Evolutionary conservation across 345 rosid genomes (phyloP).

Genomic region (Heritiera littoralis): DNA sequence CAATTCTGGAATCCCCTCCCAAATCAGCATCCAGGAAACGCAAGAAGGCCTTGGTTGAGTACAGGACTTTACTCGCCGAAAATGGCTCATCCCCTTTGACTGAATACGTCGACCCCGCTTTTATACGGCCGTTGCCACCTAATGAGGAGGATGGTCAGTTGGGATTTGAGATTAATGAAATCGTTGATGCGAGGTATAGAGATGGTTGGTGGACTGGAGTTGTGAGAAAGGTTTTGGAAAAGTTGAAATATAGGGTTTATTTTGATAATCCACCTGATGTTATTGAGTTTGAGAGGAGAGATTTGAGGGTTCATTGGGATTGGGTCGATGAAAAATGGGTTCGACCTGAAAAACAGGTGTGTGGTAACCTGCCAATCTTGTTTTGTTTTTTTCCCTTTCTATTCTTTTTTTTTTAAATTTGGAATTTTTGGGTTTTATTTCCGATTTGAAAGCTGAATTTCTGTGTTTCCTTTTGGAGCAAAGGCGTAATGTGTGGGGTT

Average conservation of each 20-base stretch:
- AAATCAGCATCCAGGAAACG: conserved; percentile 33
- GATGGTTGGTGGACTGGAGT: conserved; percentile 67
- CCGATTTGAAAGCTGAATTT: neutral
- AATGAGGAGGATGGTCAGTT: neutral
- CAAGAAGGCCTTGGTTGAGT: conserved; percentile 41
- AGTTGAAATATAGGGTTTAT: conserved; percentile 39
- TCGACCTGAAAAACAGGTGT: conserved; percentile 41
- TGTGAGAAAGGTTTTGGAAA: conserved; percentile 39
- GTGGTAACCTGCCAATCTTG: neutral
- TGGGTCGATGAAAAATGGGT: conserved; percentile 62
- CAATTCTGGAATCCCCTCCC: conserved; percentile 41
- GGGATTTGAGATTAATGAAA: conserved; percentile 29
- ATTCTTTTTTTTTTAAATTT: neutral
- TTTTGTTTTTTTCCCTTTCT: no score
- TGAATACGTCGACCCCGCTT: conserved; percentile 41
- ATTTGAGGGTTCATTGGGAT: conserved; percentile 50
- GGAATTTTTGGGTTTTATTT: neutral
- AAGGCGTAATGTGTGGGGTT: neutral
- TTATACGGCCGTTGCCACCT: conserved; percentile 59
- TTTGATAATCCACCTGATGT: conserved; percentile 58
- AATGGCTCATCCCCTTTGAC: conserved; percentile 38
- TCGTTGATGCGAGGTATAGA: conserved; percentile 43
- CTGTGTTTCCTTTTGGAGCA: neutral
- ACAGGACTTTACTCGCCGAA: conserved; percentile 39
- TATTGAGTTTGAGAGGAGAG: conserved; percentile 39